Evolutionary conservation across 2,329 filamentous ascomycete species (phyloP), one percentile per base, ranked within the genome.

Genomic region (Colletotrichum chrysophilum): DNA sequence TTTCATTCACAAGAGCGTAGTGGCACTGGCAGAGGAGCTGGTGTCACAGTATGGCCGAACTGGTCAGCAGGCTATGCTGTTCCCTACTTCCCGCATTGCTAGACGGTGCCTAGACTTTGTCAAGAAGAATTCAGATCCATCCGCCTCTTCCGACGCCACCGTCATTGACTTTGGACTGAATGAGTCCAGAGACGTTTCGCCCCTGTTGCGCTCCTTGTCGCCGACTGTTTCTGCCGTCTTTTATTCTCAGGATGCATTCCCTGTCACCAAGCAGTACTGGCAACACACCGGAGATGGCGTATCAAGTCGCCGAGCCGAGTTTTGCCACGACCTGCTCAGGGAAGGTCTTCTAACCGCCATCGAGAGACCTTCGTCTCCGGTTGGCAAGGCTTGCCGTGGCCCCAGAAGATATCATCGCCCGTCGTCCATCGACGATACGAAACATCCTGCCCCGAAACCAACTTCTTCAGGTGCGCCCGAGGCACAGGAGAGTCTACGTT

Each of bases 231-330:
- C 91, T 2, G 93, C 92, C 28, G 92, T 98, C 4, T 82, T 98
- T 56, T 95, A 94, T 79, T 91, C 93, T 1, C 87, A 90, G 61
- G 90, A 92, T 14, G 86, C 92, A 21, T 96, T 93, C 79, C 86
- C 91, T 6, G 84, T 94, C 75, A 95, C 95, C n/a, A 98, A 98
- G 84, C 91, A 96, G 80, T 98, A 98, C 81, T 99, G 97, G 97
- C 97, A 98, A 83, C 97, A 99, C 84, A 94, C 95, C 1, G 97
- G 97, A 24, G 96, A 98, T 77, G 97, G 97, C 18, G 89, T 98
- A 16, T 98, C 96, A 1, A 98, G 96, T 83, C 93, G 97, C 66
- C 92, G 96, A 55, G 96, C 95, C 38, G 96, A 98, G 82, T 98
- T 98, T 84, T 98, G 95, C 82, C 92, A 96, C 76, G 88, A 90